Percentiles rank a stretch among this genome's conserved stretches.
phyloP scores from a whole-genome alignment of 768 basidiomycete genomes.

The Collybia sp. region DNA sequence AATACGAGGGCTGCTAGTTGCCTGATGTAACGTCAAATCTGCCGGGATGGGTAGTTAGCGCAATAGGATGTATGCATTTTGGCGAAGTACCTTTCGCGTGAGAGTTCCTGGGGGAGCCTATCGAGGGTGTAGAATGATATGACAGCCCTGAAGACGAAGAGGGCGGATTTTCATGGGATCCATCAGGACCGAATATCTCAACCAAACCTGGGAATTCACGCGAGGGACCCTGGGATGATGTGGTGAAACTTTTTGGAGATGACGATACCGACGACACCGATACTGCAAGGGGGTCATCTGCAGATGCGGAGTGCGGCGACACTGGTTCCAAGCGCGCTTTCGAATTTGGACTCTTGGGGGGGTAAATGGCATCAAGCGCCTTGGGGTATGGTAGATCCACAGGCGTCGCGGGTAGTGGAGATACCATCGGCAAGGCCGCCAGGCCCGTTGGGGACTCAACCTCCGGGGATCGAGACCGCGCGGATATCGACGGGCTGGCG shows the following conservation, averaged over 20 bases:
- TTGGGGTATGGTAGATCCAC: constrained; percentile 14
- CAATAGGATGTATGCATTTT: too few relatives aligned
- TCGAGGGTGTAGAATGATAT: too few relatives aligned
- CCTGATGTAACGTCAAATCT: too few relatives aligned
- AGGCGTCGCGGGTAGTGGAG: constrained; percentile 27
- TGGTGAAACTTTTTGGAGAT: constrained; percentile 18
- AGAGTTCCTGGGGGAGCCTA: too few relatives aligned
- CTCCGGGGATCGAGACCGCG: constrained; percentile 20
- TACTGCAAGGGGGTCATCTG: constrained; percentile 2
- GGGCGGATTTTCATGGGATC: background rate
- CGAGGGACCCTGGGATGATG: constrained; percentile 20
- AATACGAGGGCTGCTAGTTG: too few relatives aligned
- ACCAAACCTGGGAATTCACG: background rate
- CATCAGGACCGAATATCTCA: background rate
- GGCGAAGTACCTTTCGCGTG: too few relatives aligned
- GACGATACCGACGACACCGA: constrained; percentile 8
- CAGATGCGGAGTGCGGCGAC: constrained; percentile 2
- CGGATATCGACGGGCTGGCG: constrained; percentile 7
- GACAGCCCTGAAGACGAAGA: background rate
- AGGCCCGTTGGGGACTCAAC: constrained; percentile 31
- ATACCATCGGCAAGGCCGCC: constrained; percentile 24
- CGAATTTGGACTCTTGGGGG: background rate
- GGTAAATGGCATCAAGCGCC: background rate
- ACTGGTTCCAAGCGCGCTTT: background rate
- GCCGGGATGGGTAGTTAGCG: too few relatives aligned